These are phyloP conservation scores for Theileria parva DNA, from an alignment of 169 alveolate species.

Conservation along the genomic window DNA sequence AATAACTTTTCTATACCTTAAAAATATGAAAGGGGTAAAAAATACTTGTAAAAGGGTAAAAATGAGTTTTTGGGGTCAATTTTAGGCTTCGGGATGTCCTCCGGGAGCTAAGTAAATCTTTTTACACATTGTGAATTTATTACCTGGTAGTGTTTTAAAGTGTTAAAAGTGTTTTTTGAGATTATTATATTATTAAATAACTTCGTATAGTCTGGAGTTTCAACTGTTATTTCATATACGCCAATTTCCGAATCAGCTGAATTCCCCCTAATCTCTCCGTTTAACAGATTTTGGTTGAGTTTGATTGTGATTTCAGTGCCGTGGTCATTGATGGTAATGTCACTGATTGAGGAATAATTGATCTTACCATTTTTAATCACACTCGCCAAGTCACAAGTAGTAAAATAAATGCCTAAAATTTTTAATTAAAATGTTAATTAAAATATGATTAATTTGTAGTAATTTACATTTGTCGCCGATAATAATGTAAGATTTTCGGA, in stretches of 20 bases:
- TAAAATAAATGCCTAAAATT: conserved; percentile 43
- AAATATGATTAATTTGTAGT: not conserved
- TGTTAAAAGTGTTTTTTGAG: conserved; percentile 27
- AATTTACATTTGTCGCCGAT: conserved; percentile 56
- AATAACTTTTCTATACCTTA: conserved; percentile 41
- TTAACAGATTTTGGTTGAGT: conserved; percentile 2
- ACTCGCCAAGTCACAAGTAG: conserved; percentile 53
- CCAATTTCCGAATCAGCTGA: not conserved
- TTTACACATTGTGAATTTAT: too few relatives aligned
- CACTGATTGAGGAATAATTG: conserved; percentile 16
- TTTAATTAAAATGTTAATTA: not conserved
- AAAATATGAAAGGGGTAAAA: too few relatives aligned
- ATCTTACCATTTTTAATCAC: conserved; percentile 45
- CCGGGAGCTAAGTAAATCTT: too few relatives aligned
- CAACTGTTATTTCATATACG: conserved; percentile 18
- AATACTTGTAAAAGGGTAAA: conserved; percentile 52
- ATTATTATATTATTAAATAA: conserved; percentile 42
- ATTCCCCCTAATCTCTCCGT: too few relatives aligned
- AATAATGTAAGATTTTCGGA: conserved; percentile 40
- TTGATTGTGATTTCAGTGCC: conserved; percentile 1
- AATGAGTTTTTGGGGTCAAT: conserved; percentile 18
- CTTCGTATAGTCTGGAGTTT: conserved; percentile 36
- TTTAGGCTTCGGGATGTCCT: too few relatives aligned
- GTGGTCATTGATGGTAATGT: not conserved
- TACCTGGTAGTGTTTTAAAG: conserved; percentile 23